Base-by-base conservation (phyloP, 164 flowering plant genomes). In the Amborella trichopoda region DNA sequence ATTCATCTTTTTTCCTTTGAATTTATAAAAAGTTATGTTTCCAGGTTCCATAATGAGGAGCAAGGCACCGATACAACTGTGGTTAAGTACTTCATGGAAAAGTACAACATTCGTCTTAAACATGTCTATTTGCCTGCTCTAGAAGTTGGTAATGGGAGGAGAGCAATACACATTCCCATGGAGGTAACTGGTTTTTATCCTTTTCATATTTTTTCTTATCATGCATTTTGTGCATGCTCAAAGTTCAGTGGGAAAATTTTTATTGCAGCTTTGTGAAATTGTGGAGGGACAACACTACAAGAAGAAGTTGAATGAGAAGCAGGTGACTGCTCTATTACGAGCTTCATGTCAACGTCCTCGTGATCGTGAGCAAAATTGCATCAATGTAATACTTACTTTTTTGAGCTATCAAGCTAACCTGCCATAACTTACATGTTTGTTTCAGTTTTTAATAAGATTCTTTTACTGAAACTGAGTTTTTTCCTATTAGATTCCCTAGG, bases 271-370 rank as follows among this genome's bases (percentile, higher is more conserved):
- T 2, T 81, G 91, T 55, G 57, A 13, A 23, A 78, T 90, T 54
- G 75, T 55, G 2, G 55, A 55, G 18, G 94, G 94, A 4, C 91
- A 81, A 34, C 58, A 78, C 13, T 88, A 68, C 26, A 9, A 75
- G 0, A 78, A 66, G 50, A 77, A 73, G 26, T 43, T 88, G 37
- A 84, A 72, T 65, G 93, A 84, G 44, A 65, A 36, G 25, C 97
- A 82, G 47, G 80, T 88, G 0, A 66, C 78, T 53, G 64, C 54
- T 2, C 40, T 84, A 0, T 49, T 88, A 17, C 74, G 48, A 48
- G 93, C 74, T 10, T 65, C 95, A 0, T 84, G 95, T 56, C 75
- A 78, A 48, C 73, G 93, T 0, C 96, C 94, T 0, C 0, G 0
- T 0, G 74, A 61, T 0, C 55, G 91, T 43, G 82, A 78, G 19